phyloP scores from a whole-genome alignment of 768 basidiomycete genomes.

The Russula virescens region DNA sequence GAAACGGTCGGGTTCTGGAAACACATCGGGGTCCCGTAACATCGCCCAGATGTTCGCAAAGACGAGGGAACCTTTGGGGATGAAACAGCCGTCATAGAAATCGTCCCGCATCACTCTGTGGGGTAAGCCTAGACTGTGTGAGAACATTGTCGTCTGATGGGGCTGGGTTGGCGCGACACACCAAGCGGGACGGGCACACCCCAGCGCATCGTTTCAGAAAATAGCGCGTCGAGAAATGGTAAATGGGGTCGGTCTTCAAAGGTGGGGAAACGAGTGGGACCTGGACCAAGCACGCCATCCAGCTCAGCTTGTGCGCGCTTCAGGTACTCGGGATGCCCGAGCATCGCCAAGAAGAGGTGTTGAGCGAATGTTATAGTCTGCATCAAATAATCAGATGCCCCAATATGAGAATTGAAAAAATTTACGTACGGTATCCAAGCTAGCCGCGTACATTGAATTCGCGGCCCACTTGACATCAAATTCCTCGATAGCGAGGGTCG shows the following conservation, averaged over 20 bases:
- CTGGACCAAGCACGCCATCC: conserved; percentile 50
- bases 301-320: conserved; percentile 55
- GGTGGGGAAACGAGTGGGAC: conserved; percentile 45
- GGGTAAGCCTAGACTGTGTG: conserved; percentile 44
- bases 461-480: conserved; percentile 76
- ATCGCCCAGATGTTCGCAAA: conserved; percentile 59
- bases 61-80: conserved; percentile 59
- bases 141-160: not conserved
- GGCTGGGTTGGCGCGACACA: conserved; percentile 27
- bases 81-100: conserved; percentile 50
- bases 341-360: conserved; percentile 65
- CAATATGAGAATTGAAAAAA: conserved; percentile 13
- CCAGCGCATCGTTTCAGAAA: conserved; percentile 54
- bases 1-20: conserved; percentile 25
- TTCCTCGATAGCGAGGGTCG: conserved; percentile 37
- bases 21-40: conserved; percentile 29
- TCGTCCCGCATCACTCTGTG: conserved; percentile 64
- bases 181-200: conserved; percentile 53
- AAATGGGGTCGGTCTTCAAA: conserved; percentile 50
- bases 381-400: conserved; percentile 1
- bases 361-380: conserved; percentile 51
- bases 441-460: conserved; percentile 72
- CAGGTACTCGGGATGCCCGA: conserved; percentile 51
- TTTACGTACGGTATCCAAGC: conserved; percentile 53
- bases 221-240: conserved; percentile 54